phyloP scores from a whole-genome alignment of 2,329 filamentous ascomycete genomes.

The Fusarium sp. region DNA sequence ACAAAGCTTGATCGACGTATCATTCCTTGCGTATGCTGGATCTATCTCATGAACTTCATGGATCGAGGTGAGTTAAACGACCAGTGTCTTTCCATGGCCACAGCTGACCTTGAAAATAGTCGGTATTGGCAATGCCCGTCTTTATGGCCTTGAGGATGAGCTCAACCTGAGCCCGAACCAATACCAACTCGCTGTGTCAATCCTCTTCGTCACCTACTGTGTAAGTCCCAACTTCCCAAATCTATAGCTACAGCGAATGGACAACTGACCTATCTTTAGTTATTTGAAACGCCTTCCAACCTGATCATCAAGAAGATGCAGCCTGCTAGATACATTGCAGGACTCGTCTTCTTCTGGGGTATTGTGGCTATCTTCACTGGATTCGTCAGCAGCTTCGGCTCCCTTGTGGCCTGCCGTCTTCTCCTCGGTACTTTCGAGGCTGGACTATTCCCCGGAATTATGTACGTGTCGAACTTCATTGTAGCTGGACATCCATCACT shows the following conservation, averaged over 20 bases:
- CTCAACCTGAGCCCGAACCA: conserved; percentile 66
- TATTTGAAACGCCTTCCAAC: conserved; percentile 58
- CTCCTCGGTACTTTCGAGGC: conserved; percentile 57
- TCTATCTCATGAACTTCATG: conserved; percentile 55
- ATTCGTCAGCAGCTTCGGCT: conserved; percentile 59
- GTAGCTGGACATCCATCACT: neutral
- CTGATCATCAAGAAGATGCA: conserved; percentile 55
- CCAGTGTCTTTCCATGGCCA: fast-evolving
- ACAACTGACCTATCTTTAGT: conserved; percentile 25
- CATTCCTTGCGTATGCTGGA: conserved; percentile 51
- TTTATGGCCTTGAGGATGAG: conserved; percentile 64
- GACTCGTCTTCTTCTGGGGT: conserved; percentile 61
- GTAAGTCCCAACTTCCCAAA: conserved; percentile 48
- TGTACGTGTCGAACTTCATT: conserved; percentile 31
- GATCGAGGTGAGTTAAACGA: conserved; percentile 47
- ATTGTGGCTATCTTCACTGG: conserved; percentile 58
- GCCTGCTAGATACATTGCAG: conserved; percentile 62
- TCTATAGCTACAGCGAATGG: no score
- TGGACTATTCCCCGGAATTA: conserved; percentile 64
- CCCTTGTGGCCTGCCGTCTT: conserved; percentile 59
- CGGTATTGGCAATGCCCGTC: conserved; percentile 75
- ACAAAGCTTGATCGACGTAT: conserved; percentile 52
- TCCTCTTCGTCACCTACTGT: conserved; percentile 56
- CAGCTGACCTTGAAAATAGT: conserved; percentile 56
- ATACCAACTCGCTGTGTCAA: conserved; percentile 67